phyloP scores from a whole-genome alignment of 2,329 filamentous ascomycete genomes.

The Colletotrichum endophyticum region DNA sequence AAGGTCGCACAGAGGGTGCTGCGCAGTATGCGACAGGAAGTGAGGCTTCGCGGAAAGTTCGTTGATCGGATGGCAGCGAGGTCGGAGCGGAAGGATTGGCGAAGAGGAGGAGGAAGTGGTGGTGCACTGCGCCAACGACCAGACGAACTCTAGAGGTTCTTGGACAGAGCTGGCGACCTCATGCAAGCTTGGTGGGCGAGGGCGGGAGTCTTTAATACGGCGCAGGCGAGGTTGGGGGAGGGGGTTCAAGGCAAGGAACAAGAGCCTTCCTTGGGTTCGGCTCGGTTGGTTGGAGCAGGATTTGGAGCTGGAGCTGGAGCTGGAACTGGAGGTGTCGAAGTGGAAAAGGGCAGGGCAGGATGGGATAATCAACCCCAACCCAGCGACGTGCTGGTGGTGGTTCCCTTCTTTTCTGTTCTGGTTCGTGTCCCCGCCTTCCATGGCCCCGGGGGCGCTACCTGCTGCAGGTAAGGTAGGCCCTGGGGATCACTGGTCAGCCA shows the following conservation, averaged over 20 bases:
- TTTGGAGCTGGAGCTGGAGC: background rate
- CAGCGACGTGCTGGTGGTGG: slow-evolving; percentile 3
- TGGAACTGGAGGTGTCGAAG: background rate
- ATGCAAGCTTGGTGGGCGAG: background rate
- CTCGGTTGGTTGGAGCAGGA: background rate
- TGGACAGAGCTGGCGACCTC: background rate
- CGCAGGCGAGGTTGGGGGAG: background rate
- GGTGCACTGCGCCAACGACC: background rate
- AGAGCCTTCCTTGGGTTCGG: background rate
- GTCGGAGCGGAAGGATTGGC: background rate
- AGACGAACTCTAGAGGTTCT: slow-evolving; percentile 10
- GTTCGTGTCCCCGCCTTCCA: slow-evolving; percentile 11
- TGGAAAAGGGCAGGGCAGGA: background rate
- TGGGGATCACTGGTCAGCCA: background rate
- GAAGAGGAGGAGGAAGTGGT: background rate
- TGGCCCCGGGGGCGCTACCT: background rate
- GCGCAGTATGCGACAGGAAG: background rate
- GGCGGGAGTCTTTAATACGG: slow-evolving; percentile 8
- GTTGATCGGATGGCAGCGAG: background rate
- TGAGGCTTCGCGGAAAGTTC: background rate
- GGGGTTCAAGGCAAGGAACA: background rate
- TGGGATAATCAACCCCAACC: slow-evolving; percentile 6
- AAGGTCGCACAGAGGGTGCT: background rate
- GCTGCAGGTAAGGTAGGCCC: background rate
- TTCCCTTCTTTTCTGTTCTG: background rate